Evolutionary conservation across 768 basidiomycete genomes (phyloP).

Genomic region (Mycena leptocephala): DNA sequence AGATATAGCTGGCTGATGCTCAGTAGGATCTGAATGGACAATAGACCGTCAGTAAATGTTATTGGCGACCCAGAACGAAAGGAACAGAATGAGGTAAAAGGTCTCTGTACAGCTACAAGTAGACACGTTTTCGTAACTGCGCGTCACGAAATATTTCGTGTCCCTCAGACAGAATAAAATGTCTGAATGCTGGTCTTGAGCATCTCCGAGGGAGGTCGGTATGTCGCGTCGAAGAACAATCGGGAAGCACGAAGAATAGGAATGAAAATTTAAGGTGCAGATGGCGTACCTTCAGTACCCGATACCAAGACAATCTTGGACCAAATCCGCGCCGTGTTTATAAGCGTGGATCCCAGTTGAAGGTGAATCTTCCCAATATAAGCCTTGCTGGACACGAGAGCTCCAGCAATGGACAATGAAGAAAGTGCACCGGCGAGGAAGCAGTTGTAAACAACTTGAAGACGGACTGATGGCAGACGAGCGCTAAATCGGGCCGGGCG

Average conservation of each 20-base stretch:
- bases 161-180: neutral
- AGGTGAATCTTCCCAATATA: neutral
- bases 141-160: conserved; percentile 14
- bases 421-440: conserved; percentile 6
- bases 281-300: conserved; percentile 15
- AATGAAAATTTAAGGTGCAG: neutral
- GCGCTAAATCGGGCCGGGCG: neutral
- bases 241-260: neutral
- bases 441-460: conserved; percentile 18
- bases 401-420: neutral
- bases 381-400: conserved; percentile 12
- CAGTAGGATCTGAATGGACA: neutral
- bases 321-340: neutral
- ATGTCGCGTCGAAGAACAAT: neutral
- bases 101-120: neutral
- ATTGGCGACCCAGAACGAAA: neutral
- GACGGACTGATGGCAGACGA: neutral
- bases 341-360: neutral
- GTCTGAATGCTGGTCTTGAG: too few species aligned
- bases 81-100: neutral
- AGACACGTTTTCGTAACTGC: conserved; percentile 17
- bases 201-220: neutral
- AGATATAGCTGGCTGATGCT: neutral
- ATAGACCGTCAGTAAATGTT: neutral
- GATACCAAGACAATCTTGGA: neutral